Conservation (phyloP, 257 asterid genomes). For the Plectranthus barbatus region DNA sequence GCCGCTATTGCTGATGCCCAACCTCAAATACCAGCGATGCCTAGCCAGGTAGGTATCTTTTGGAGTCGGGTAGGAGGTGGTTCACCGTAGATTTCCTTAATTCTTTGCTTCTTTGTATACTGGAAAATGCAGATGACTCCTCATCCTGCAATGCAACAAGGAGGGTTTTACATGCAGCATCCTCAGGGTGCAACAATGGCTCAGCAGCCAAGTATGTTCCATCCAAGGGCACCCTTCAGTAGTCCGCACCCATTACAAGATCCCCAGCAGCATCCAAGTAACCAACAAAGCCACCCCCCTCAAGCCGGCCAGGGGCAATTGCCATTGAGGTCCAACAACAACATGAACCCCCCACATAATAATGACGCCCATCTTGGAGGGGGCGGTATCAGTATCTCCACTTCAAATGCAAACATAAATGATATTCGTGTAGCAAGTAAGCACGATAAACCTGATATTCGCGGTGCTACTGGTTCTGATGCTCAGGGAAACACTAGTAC, state of each 20-base stretch:
- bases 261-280: slow-evolving; percentile 38
- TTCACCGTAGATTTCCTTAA: too few relatives aligned
- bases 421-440: slow-evolving; percentile 35
- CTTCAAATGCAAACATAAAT: slow-evolving; percentile 26
- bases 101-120: background rate
- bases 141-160: slow-evolving; percentile 66
- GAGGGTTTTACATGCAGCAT: slow-evolving; percentile 73
- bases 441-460: slow-evolving; percentile 36
- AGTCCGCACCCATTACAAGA: slow-evolving; percentile 47
- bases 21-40: slow-evolving; percentile 70
- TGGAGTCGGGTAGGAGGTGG: background rate
- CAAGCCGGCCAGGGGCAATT: slow-evolving; percentile 36
- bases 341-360: too few relatives aligned
- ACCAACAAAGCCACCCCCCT: slow-evolving; percentile 31
- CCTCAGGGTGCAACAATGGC: slow-evolving; percentile 63
- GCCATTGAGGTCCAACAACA: too few relatives aligned
- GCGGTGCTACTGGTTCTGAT: slow-evolving; percentile 25
- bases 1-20: slow-evolving; percentile 98
- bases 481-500: slow-evolving; percentile 30
- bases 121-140: slow-evolving; percentile 51
- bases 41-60: slow-evolving; percentile 55
- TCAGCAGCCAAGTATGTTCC: slow-evolving; percentile 58
- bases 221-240: slow-evolving; percentile 44
- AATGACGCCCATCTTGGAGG: too few relatives aligned
- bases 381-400: slow-evolving; percentile 28